Evolutionary conservation across 176 grass and related monocot species (phyloP).

Genomic region (Eragrostis curvula): DNA sequence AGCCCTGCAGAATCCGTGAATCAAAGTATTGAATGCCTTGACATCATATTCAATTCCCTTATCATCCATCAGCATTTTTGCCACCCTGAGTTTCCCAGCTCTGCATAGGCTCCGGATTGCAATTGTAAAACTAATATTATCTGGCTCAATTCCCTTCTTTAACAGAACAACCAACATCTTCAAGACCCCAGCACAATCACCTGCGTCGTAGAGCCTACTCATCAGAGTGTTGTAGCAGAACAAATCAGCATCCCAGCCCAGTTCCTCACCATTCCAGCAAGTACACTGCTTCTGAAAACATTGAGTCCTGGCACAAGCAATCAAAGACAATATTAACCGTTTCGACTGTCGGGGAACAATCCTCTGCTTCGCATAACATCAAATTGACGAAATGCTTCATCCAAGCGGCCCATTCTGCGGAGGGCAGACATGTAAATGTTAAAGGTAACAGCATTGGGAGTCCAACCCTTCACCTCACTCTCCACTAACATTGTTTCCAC

Average conservation of each 20-base stretch:
- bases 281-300: slow-evolving; percentile 54
- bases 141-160: slow-evolving; percentile 75
- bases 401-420: slow-evolving; percentile 53
- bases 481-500: slow-evolving; percentile 61
- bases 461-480: slow-evolving; percentile 59
- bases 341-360: slow-evolving; percentile 41
- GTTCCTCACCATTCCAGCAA: slow-evolving; percentile 62
- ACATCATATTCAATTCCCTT: slow-evolving; percentile 49
- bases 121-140: slow-evolving; percentile 79
- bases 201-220: slow-evolving; percentile 64
- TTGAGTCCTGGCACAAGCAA: slow-evolving; percentile 59
- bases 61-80: slow-evolving; percentile 52
- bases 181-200: slow-evolving; percentile 55
- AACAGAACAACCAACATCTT: slow-evolving; percentile 65
- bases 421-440: slow-evolving; percentile 78
- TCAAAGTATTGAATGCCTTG: slow-evolving; percentile 78
- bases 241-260: slow-evolving; percentile 63
- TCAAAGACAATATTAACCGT: slow-evolving; percentile 69
- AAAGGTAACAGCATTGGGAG: slow-evolving; percentile 70
- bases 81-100: slow-evolving; percentile 58
- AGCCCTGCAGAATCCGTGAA: slow-evolving; percentile 62
- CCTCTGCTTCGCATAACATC: slow-evolving; percentile 54
- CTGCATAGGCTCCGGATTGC: slow-evolving; percentile 64
- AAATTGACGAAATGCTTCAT: slow-evolving; percentile 61
- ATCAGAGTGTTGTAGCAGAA: slow-evolving; percentile 78